These are phyloP conservation scores for Neurospora sp. DNA, from an alignment of 495 filamentous ascomycete species.

Conservation along the genomic window DNA sequence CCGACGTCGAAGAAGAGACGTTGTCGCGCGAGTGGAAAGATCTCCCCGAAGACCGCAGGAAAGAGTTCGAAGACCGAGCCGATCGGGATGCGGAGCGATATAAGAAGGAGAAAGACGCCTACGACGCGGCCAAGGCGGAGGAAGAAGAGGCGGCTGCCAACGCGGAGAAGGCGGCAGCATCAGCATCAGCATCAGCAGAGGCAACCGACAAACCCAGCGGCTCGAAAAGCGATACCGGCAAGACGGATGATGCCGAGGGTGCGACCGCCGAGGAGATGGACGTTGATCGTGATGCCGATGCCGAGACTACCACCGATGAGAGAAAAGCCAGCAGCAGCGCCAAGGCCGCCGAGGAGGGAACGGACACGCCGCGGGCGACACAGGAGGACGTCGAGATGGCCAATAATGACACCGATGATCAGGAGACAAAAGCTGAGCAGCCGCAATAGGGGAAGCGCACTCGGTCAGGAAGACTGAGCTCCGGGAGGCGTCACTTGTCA, in stretches of 20 bases:
- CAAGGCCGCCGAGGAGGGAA: conserved; percentile 1
- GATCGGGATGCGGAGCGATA: conserved; percentile 32
- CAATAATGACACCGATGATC: conserved; percentile 24
- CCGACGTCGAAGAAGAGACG: conserved; percentile 31
- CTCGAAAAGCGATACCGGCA: conserved; percentile 21
- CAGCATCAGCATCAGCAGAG: conserved; percentile 13
- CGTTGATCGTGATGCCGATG: not conserved
- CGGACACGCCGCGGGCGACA: conserved; percentile 6
- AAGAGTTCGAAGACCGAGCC: conserved; percentile 33
- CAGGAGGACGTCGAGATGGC: conserved; percentile 38
- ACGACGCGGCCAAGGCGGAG: conserved; percentile 12
- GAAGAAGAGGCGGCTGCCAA: conserved; percentile 6
- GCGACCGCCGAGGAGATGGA: not conserved
- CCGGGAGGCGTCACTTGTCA: not conserved
- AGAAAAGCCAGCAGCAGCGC: not conserved
- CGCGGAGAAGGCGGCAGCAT: conserved; percentile 9
- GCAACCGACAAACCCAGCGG: not conserved
- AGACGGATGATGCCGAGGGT: conserved; percentile 6
- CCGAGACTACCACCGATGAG: not conserved
- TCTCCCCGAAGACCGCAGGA: conserved; percentile 32
- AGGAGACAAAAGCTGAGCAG: conserved; percentile 24
- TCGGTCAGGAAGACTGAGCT: not conserved
- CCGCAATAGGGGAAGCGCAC: not conserved
- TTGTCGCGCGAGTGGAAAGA: conserved; percentile 42
- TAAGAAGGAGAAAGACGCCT: conserved; percentile 32